Percentiles rank a stretch among this genome's conserved stretches.
Conservation (phyloP, 768 basidiomycete genomes). For the Lactarius tabidus region DNA sequence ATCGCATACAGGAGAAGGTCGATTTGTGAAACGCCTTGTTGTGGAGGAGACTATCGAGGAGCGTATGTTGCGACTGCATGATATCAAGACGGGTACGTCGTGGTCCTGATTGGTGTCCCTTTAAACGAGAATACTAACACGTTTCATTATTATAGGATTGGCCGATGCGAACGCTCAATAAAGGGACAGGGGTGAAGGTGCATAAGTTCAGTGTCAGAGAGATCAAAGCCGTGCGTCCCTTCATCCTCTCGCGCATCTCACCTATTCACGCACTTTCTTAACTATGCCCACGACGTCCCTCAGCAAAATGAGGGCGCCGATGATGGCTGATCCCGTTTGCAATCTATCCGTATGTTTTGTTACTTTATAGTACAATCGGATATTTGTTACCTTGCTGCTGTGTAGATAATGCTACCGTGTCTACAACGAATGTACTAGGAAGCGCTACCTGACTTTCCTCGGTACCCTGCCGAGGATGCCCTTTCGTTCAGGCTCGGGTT, state of each 20-base stretch:
- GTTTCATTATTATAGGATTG: constrained; percentile 46
- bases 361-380: neutral
- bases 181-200: constrained; percentile 57
- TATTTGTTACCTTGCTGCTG: neutral
- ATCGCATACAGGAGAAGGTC: constrained; percentile 60
- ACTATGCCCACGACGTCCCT: constrained; percentile 22
- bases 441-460: neutral
- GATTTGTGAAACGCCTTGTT: constrained; percentile 62
- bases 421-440: no score
- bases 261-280: constrained; percentile 5
- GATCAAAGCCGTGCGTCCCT: constrained; percentile 51
- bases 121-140: neutral
- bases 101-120: neutral
- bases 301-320: neutral
- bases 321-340: neutral
- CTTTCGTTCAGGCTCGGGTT: neutral
- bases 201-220: constrained; percentile 67
- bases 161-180: constrained; percentile 68
- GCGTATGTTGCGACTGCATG: constrained; percentile 66
- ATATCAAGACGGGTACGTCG: constrained; percentile 52
- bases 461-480: neutral
- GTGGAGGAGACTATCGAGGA: constrained; percentile 72
- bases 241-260: neutral
- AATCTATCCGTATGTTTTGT: neutral
- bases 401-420: neutral